phyloP scores from a whole-genome alignment of 2,329 filamentous ascomycete genomes.

The Knoxdaviesia proteae region DNA sequence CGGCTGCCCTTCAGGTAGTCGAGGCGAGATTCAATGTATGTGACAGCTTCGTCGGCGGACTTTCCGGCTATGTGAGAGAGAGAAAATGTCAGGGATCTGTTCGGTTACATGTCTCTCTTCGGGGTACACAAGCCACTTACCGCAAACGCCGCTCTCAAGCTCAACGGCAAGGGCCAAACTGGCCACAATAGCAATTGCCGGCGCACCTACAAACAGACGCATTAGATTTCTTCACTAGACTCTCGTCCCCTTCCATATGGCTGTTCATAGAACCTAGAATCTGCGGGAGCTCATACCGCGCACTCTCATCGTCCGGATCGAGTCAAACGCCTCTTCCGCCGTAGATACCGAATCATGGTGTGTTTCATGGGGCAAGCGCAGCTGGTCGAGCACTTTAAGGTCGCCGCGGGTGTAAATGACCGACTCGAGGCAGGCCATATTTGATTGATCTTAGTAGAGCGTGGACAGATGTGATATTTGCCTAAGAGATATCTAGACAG shows the following conservation, averaged over 20 bases:
- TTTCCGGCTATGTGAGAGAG: slow-evolving; percentile 13
- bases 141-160: slow-evolving; percentile 34
- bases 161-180: slow-evolving; percentile 76
- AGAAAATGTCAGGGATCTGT: not conserved
- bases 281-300: slow-evolving; percentile 24
- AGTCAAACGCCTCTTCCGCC: slow-evolving; percentile 58
- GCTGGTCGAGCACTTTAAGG: slow-evolving; percentile 62
- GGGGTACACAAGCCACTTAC: slow-evolving; percentile 11
- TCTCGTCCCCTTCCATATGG: not conserved
- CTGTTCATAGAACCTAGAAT: not conserved
- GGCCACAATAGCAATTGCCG: slow-evolving; percentile 95
- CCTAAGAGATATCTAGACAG: no score
- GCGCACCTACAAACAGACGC: slow-evolving; percentile 28
- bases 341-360: slow-evolving; percentile 55
- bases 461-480: not conserved
- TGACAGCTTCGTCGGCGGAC: slow-evolving; percentile 34
- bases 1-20: slow-evolving; percentile 76
- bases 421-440: slow-evolving; percentile 46
- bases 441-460: not conserved
- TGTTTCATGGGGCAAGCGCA: slow-evolving; percentile 61
- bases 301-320: slow-evolving; percentile 60
- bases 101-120: not conserved
- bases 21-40: slow-evolving; percentile 55
- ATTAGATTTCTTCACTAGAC: not conserved
- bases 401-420: slow-evolving; percentile 55